Conservation (phyloP, 1,139 yeast species). For the Scheffersomyces cryptocercus region DNA sequence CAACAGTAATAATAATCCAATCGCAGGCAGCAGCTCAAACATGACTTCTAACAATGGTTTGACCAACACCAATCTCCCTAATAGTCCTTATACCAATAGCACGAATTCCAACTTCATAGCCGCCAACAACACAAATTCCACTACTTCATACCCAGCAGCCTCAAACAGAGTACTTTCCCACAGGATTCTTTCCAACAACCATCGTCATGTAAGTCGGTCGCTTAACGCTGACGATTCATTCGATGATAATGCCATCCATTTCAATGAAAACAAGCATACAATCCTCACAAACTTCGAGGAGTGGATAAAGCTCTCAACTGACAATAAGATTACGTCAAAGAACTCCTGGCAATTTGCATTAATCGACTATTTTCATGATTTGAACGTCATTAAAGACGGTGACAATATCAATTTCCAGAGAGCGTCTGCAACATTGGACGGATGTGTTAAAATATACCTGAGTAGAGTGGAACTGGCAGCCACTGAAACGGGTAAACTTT, state of each 20-base stretch:
- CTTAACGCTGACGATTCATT: slow-evolving; percentile 20
- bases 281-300: slow-evolving; percentile 73
- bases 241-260: slow-evolving; percentile 45
- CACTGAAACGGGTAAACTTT: slow-evolving; percentile 80
- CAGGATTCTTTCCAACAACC: slow-evolving; percentile 15
- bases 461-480: slow-evolving; percentile 91
- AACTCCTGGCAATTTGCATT: slow-evolving; percentile 84
- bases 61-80: too few relatives aligned
- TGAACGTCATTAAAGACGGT: slow-evolving; percentile 59
- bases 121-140: slow-evolving; percentile 4
- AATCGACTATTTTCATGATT: slow-evolving; percentile 81
- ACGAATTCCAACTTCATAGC: too few relatives aligned
- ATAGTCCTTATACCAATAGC: too few relatives aligned
- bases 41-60: too few relatives aligned
- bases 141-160: slow-evolving; percentile 2
- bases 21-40: too few relatives aligned
- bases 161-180: slow-evolving; percentile 11
- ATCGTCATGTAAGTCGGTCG: slow-evolving; percentile 18
- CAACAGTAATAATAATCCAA: too few relatives aligned
- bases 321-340: slow-evolving; percentile 69
- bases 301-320: slow-evolving; percentile 89
- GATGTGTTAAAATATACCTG: slow-evolving; percentile 82
- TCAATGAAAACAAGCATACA: slow-evolving; percentile 46
- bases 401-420: slow-evolving; percentile 71
- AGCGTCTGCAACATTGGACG: slow-evolving; percentile 80